Percentiles rank a stretch among this genome's conserved stretches.
phyloP scores from a whole-genome alignment of 2,329 filamentous ascomycete species.

The Chaetomium globosum region DNA sequence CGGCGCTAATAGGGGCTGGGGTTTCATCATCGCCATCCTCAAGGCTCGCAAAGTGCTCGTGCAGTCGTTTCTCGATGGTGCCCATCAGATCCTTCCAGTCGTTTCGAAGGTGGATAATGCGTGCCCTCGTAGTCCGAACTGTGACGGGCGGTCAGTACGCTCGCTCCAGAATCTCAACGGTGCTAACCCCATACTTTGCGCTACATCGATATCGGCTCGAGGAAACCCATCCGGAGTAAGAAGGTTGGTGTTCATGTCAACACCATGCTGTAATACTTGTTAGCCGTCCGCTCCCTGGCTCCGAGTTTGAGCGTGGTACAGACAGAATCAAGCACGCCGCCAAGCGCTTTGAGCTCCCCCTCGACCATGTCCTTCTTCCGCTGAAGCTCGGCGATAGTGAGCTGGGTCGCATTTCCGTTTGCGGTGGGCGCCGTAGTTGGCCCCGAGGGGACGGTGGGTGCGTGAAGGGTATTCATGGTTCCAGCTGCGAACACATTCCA shows the following conservation, averaged over 20 bases:
- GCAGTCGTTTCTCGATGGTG: constrained; percentile 80
- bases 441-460: constrained; percentile 69
- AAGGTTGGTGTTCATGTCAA: constrained; percentile 87
- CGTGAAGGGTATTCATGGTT: constrained; percentile 61
- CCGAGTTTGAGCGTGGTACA: constrained; percentile 39
- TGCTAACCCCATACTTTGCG: constrained; percentile 67
- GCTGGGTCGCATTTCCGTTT: constrained; percentile 64
- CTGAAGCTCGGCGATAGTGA: constrained; percentile 79
- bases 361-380: constrained; percentile 83
- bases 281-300: constrained; percentile 16
- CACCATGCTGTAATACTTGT: constrained; percentile 69
- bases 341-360: constrained; percentile 80
- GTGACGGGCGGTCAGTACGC: constrained; percentile 22
- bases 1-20: constrained; percentile 38
- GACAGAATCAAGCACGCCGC: constrained; percentile 86
- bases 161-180: constrained; percentile 20
- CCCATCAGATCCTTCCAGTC: constrained; percentile 91
- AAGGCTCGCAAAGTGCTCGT: constrained; percentile 81
- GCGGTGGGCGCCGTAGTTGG: constrained; percentile 64
- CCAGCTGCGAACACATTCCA: constrained; percentile 43
- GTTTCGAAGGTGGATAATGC: constrained; percentile 86
- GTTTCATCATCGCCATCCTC: constrained; percentile 52
- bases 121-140: constrained; percentile 91
- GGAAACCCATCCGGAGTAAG: constrained; percentile 90
- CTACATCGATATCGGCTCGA: constrained; percentile 88